Percentiles rank a stretch among this genome's conserved stretches.
Evolutionary conservation across 345 rosid genomes (phyloP).

Genomic region (Aquilaria yunnanensis): DNA sequence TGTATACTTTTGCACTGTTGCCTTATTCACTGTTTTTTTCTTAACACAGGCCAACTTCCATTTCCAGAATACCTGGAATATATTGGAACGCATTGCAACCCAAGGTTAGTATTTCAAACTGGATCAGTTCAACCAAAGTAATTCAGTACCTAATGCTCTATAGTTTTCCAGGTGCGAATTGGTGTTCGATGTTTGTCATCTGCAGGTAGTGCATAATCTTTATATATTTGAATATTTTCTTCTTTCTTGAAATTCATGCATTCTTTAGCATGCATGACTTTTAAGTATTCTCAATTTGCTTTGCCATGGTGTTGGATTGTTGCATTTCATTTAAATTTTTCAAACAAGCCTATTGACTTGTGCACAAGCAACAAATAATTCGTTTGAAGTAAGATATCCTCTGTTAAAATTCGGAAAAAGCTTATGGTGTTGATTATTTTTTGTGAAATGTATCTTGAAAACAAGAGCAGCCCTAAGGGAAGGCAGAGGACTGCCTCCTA

Average conservation of each 20-base stretch:
- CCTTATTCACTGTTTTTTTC: not conserved
- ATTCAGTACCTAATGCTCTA: conserved; percentile 15
- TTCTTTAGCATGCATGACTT: not conserved
- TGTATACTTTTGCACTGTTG: conserved; percentile 4
- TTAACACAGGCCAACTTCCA: conserved; percentile 38
- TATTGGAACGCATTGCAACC: conserved; percentile 32
- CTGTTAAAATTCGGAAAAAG: no score
- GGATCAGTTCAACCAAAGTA: not conserved
- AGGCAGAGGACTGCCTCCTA: no score
- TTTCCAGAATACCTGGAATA: conserved; percentile 28
- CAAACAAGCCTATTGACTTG: not conserved
- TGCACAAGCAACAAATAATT: not conserved
- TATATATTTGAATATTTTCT: conserved; percentile 2
- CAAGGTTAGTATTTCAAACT: conserved; percentile 36
- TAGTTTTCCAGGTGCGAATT: conserved; percentile 50
- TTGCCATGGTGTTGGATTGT: not conserved
- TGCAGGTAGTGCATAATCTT: conserved; percentile 62
- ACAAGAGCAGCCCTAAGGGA: no score
- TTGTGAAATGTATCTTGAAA: no score
- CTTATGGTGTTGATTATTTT: no score
- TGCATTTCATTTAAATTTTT: not conserved
- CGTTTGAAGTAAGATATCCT: no score
- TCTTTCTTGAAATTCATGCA: not conserved
- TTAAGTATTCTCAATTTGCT: not conserved
- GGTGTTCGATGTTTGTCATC: conserved; percentile 66